phyloP scores from a whole-genome alignment of 1,284 basidiomycete species.

The Earliella scabrosa region DNA sequence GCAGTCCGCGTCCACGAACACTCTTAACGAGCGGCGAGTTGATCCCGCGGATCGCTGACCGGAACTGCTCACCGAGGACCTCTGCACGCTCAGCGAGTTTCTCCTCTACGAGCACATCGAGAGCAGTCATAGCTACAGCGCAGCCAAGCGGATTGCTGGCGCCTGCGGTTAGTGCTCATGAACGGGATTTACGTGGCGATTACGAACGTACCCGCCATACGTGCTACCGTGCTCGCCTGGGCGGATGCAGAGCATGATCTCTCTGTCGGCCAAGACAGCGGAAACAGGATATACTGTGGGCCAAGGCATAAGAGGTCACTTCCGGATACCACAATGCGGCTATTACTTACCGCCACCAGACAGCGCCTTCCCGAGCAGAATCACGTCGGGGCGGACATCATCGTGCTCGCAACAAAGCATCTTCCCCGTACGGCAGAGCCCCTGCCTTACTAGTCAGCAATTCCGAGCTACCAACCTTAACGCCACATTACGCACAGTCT shows the following conservation, averaged over 20 bases:
- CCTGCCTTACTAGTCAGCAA: constrained; percentile 45
- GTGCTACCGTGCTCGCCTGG: constrained; percentile 99
- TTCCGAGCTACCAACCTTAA: neutral
- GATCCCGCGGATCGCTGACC: constrained; percentile 64
- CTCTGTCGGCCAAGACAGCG: constrained; percentile 87
- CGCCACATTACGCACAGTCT: constrained; percentile 64
- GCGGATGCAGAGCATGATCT: constrained; percentile 93
- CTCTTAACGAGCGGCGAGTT: constrained; percentile 72
- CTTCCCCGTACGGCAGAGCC: constrained; percentile 83
- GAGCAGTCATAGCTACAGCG: constrained; percentile 91
- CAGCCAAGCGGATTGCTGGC: constrained; percentile 91
- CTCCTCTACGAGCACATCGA: constrained; percentile 90
- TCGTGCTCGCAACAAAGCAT: constrained; percentile 92
- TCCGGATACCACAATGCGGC: neutral
- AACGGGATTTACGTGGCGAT: neutral
- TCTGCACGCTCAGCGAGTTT: constrained; percentile 81
- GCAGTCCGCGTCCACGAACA: constrained; percentile 86
- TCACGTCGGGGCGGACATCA: constrained; percentile 88
- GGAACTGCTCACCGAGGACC: constrained; percentile 83
- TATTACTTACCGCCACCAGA: constrained; percentile 80
- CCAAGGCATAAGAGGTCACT: neutral
- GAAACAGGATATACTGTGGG: constrained; percentile 91
- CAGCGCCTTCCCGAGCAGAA: constrained; percentile 95
- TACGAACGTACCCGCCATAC: constrained; percentile 76
- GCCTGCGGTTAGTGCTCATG: neutral